Evolutionary conservation across 1,139 yeast genomes (phyloP), one percentile per base, ranked within the genome.

Genomic region (Geotrichum carabidarum): DNA sequence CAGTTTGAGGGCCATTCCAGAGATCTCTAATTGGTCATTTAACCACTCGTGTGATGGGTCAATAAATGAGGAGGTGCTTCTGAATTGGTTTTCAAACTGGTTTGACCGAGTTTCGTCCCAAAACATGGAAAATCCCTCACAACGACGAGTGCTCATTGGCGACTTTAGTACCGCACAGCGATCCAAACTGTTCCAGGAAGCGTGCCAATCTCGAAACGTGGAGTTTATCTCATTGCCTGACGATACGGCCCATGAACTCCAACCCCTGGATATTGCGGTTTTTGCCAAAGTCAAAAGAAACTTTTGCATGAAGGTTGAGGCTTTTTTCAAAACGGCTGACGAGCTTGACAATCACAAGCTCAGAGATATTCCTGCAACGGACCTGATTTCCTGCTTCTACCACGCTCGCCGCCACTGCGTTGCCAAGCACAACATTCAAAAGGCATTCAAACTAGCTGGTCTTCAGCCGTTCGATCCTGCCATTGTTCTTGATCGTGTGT

Each of bases 281-380:
- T 54, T 54, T 18, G 30, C 48, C 14, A 50, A 50, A 30, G 18
- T 50, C 4, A 54, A 54, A 22, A 37, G 53, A 7, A 54, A 48
- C 30, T 48, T 54, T 37, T 54, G 57, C 46, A 46, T 44, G 12
- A 47, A 50, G 31, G 47, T 50, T 5, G 52, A 54, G 17, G 5
- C 50, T n/a, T 50, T 36, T 36, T 27, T 54, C 40, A 50, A 50
- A 18, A n/a, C 31, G 2, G 32, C 37, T 30, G 32, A 15, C 9
- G 36, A 47, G 6, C 15, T 31, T 11, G 17, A 14, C 12, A 7
- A 32, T 14, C 11, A 12, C 9, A 34, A 46, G 12, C 17, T 30
- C 7, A 11, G 35, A 7, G n/a, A 22, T 12, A 30, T 43, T 8
- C 35, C 46, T 6, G 51, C 54, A 5, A 14, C 36, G 12, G 53